Conservation (phyloP, 2,329 filamentous ascomycete genomes). For the Diplodia corticola region DNA sequence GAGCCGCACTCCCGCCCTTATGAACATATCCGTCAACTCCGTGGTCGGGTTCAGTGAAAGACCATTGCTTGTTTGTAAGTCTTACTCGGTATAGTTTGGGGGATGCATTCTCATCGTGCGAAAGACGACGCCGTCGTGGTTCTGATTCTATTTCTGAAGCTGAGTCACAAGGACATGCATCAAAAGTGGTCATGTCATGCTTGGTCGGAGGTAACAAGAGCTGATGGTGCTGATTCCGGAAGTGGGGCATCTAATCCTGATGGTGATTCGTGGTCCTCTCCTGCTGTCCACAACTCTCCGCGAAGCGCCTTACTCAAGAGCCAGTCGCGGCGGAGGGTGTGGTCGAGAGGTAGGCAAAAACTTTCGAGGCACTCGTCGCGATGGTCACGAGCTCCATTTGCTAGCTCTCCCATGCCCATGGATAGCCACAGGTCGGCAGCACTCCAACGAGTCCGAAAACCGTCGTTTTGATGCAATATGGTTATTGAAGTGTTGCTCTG, state of each 20-base stretch:
- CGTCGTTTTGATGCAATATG: background rate
- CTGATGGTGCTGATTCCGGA: background rate
- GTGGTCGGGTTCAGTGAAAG: slow-evolving; percentile 47
- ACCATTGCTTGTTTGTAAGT: background rate
- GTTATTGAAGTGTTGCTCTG: background rate
- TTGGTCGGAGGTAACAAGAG: background rate
- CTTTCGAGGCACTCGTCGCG: background rate
- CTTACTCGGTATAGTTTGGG: background rate
- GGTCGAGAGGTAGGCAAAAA: background rate
- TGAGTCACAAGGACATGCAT: background rate
- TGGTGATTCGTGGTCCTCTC: background rate
- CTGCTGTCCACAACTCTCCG: background rate
- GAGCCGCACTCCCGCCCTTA: slow-evolving; percentile 51
- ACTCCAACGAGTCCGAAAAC: background rate
- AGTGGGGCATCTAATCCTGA: background rate
- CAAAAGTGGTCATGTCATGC: background rate
- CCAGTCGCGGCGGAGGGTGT: background rate
- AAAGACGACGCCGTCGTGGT: background rate
- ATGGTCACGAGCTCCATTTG: background rate
- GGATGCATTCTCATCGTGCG: too few relatives aligned
- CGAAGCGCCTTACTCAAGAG: background rate
- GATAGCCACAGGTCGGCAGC: background rate
- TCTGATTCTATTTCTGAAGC: background rate
- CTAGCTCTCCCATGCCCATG: background rate
- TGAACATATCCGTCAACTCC: slow-evolving; percentile 59